Evolutionary conservation across 169 alveolate genomes (phyloP), one percentile per base, ranked within the genome.

Genomic region (Theileria annulata): DNA sequence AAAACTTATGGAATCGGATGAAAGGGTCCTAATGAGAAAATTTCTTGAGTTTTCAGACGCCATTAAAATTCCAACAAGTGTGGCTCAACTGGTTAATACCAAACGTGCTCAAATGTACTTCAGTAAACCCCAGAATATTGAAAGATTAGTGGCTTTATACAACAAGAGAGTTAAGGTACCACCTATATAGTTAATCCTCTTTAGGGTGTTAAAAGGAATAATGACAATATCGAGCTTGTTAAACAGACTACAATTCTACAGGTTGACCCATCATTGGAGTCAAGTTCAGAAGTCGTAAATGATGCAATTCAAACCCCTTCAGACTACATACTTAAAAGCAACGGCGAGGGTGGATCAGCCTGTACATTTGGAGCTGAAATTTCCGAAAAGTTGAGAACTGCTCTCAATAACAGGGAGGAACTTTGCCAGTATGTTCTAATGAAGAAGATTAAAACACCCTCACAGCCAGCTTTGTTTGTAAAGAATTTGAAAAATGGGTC

Each of bases 221-320:
- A 21, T 15, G 72, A 31, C 0, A 13, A 13, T 13, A 2, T 37
- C n/a, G 79, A 75, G 19, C 69, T 58, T 3, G 37, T 69, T 2
- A 47, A 48, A 8, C 66, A 60, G n/a, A 69, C 83, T 3, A 31
- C 77, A n/a, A 77, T 84, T 17, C 79, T 64, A 13, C 90, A 84
- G 60, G 86, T 76, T 13, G 90, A 84, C 71, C 90, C 90, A 13
- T 76, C 90, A 30, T 71, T 82, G 35, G 72, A 37, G 12, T 48
- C 17, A 25, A 77, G 63, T 51, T 48, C 25, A 12, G 64, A 56
- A 0, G 67, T 84, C 0, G 87, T 77, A 17, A 62, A 77, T 0
- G 86, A 71, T 31, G 90, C 90, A n/a, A 76, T 84, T 21, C 31
- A 58, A 42, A 48, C 47, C 49, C 90, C 90, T 4, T 71, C 33